Base-by-base conservation (phyloP, 129 eudicot species). In the Smallanthus sonchifolius region DNA sequence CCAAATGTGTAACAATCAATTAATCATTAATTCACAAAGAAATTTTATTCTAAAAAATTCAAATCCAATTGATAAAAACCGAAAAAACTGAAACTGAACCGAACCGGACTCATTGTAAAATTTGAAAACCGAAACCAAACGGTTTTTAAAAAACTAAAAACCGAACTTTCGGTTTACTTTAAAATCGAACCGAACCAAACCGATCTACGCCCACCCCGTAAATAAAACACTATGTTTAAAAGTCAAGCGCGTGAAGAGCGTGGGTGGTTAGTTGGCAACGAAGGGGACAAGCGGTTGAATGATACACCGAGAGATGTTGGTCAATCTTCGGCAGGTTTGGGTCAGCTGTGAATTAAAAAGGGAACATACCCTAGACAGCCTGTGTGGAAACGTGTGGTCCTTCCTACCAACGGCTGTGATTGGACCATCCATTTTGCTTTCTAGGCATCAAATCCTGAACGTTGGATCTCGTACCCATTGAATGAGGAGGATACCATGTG, bases 381-480 rank as follows among this genome's bases (percentile, higher is more conserved):
- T 54, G 69, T 61, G 77, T 83, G 75, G 54, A 83, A 85, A 56
- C 14, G 78, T 73, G 86, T 84, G 92, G 88, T 61, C 89, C 89
- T 24, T 42, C 40, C 3, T 10, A 35, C 74, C 70, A 61, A 89
- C 90, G 96, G 87, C 60, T 60, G 14, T 57, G 92, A 86, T 87
- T 65, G 2, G 61, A 2, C 15, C 20, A 24, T 48, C 10, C 28
- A 2, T 32, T 67, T 68, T 40, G 57, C 60, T 65, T 78, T 78
- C 54, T 10, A 0, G n/a, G 44, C 1, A 10, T 40, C 38, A 67
- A 76, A 70, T 65, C 47, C 5, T 48, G 82, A 63, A 48, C 82
- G 86, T 85, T 60, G 80, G 84, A 85, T 79, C 71, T 38, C 15
- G 82, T 75, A 39, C 71, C 69, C 65, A 51, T 78, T 32, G 35